Conservation (phyloP, 2,329 filamentous ascomycete species). For the Colletotrichum eremochloae region DNA sequence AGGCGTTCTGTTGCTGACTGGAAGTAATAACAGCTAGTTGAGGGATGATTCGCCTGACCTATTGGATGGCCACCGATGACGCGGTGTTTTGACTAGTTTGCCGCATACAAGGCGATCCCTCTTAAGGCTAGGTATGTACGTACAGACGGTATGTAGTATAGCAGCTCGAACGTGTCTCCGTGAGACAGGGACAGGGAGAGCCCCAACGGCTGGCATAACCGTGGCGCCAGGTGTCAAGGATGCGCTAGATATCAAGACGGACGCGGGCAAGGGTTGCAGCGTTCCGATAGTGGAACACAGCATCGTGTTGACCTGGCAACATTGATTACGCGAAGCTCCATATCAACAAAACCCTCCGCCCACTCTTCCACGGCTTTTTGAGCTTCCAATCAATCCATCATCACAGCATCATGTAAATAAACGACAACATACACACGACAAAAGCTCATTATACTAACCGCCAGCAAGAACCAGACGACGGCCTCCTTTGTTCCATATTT, state of each 20-base stretch:
- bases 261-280: constrained; percentile 34
- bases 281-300: constrained; percentile 22
- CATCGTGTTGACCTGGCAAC: constrained; percentile 36
- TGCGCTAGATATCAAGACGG: not conserved
- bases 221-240: constrained; percentile 11
- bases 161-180: not conserved
- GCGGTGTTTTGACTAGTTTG: constrained; percentile 7
- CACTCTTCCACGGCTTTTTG: constrained; percentile 27
- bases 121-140: too few relatives aligned
- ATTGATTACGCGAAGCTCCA: constrained; percentile 40
- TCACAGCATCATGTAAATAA: constrained; percentile 38
- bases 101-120: too few relatives aligned
- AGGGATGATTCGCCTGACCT: not conserved
- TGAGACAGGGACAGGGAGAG: not conserved
- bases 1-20: not conserved
- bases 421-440: constrained; percentile 20
- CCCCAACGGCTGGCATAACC: not conserved
- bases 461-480: constrained; percentile 12
- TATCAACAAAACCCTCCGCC: constrained; percentile 42
- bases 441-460: constrained; percentile 33
- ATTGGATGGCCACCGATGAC: constrained; percentile 12
- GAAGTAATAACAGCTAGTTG: not conserved
- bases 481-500: constrained; percentile 28
- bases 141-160: too few relatives aligned
- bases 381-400: constrained; percentile 11